phyloP scores from a whole-genome alignment of 345 rosid species.

The Mercurialis annua region DNA sequence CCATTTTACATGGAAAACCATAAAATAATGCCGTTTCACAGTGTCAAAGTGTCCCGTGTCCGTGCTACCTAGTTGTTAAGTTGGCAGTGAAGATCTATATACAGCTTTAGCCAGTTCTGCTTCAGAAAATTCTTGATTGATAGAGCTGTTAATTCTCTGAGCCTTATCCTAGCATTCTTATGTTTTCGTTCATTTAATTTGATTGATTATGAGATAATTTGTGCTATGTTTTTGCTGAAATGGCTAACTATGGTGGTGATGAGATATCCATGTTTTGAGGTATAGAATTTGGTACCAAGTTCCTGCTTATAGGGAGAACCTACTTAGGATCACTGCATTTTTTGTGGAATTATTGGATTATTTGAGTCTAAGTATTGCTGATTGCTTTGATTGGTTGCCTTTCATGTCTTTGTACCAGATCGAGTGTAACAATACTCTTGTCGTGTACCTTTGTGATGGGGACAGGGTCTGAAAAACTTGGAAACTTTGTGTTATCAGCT shows the following conservation, averaged over 20 bases:
- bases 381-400: not conserved
- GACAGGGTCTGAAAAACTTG: constrained; percentile 58
- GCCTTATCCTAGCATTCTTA: constrained; percentile 20
- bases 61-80: no score
- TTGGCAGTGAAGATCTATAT: constrained; percentile 46
- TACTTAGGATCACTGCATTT: constrained; percentile 36
- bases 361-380: constrained; percentile 32
- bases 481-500: constrained; percentile 59
- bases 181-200: not conserved
- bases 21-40: no score
- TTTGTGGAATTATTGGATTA: constrained; percentile 27
- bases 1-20: no score
- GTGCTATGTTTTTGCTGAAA: not conserved
- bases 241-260: not conserved
- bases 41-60: no score
- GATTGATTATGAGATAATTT: not conserved
- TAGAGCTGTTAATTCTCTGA: constrained; percentile 64
- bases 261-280: constrained; percentile 30
- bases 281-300: constrained; percentile 53
- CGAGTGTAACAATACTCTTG: constrained; percentile 60
- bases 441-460: constrained; percentile 5
- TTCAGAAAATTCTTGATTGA: constrained; percentile 91
- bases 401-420: not conserved
- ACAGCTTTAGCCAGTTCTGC: constrained; percentile 98
- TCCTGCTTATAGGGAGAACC: constrained; percentile 61